A percentile compares a stretch with the other conserved stretches of the same genome.
These are phyloP conservation scores for Trichothecium sympodiale DNA, from an alignment of 2,329 filamentous ascomycete genomes.

Conservation along the genomic window DNA sequence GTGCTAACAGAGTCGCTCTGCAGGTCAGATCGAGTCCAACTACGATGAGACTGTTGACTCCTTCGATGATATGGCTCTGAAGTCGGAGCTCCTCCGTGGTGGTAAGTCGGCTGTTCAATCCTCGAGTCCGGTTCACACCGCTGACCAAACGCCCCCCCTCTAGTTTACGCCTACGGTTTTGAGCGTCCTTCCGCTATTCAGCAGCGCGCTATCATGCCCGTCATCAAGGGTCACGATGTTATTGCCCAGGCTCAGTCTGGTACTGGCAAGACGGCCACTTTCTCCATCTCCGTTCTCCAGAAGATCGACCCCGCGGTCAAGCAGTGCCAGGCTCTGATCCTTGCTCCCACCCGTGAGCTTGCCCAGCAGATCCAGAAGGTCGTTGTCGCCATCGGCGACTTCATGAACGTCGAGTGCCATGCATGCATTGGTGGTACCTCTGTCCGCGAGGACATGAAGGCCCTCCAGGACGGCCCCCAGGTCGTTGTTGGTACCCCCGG, in stretches of 20 bases:
- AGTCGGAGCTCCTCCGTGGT: slow-evolving; percentile 94
- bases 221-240: slow-evolving; percentile 99
- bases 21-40: slow-evolving; percentile 99
- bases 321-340: slow-evolving; percentile 95
- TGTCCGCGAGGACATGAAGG: slow-evolving; percentile 97
- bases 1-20: slow-evolving; percentile 14
- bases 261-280: slow-evolving; percentile 99
- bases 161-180: slow-evolving; percentile 98
- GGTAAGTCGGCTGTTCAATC: slow-evolving; percentile 30
- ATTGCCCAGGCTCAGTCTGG: slow-evolving; percentile 99
- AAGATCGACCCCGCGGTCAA: slow-evolving; percentile 94
- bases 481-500: slow-evolving; percentile 96
- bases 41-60: slow-evolving; percentile 99
- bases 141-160: slow-evolving; percentile 11
- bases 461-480: slow-evolving; percentile 89
- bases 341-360: slow-evolving; percentile 95
- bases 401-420: slow-evolving; percentile 99
- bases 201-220: slow-evolving; percentile 99
- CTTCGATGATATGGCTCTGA: slow-evolving; percentile 97
- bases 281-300: slow-evolving; percentile 98
- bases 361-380: slow-evolving; percentile 99
- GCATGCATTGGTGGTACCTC: slow-evolving; percentile 98
- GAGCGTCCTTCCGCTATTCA: slow-evolving; percentile 99
- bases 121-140: background rate
- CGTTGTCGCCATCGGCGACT: slow-evolving; percentile 95